A percentile compares a stretch with the other conserved stretches of the same genome.
Evolutionary conservation across 495 filamentous ascomycete genomes (phyloP).

Genomic region (Penicillium argentinense): DNA sequence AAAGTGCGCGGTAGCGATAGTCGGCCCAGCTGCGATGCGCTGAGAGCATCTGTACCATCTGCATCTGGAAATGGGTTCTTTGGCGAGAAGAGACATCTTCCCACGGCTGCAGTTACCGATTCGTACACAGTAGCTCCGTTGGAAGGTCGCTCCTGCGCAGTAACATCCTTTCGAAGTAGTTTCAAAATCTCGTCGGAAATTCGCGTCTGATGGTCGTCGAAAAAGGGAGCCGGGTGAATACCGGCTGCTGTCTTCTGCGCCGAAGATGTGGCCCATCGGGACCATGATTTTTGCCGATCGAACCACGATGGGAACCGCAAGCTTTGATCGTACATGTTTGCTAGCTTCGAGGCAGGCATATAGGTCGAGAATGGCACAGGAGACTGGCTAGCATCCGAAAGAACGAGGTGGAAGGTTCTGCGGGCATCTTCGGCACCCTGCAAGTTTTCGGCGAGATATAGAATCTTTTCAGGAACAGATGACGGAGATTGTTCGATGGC

Average conservation of each 20-base stretch:
- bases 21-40: constrained; percentile 34
- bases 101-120: constrained; percentile 39
- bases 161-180: constrained; percentile 23
- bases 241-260: constrained; percentile 13
- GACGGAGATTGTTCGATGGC: constrained; percentile 20
- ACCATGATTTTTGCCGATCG: constrained; percentile 38
- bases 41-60: constrained; percentile 20
- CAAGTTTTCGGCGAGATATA: constrained; percentile 38
- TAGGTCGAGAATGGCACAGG: constrained; percentile 39
- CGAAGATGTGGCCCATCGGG: constrained; percentile 40
- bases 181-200: constrained; percentile 40
- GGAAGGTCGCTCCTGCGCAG: background rate
- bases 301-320: constrained; percentile 29
- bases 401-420: constrained; percentile 36
- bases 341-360: constrained; percentile 27
- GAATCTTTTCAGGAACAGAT: constrained; percentile 21
- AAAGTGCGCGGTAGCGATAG: constrained; percentile 33
- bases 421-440: constrained; percentile 33
- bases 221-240: constrained; percentile 21
- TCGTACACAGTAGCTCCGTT: constrained; percentile 22
- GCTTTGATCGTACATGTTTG: constrained; percentile 21
- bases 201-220: constrained; percentile 32
- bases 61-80: constrained; percentile 24
- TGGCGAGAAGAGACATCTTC: constrained; percentile 39
- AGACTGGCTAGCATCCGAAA: constrained; percentile 15